Evolutionary conservation across 768 basidiomycete genomes (phyloP), one percentile per base, ranked within the genome.

Genomic region (Clavulina sp.): DNA sequence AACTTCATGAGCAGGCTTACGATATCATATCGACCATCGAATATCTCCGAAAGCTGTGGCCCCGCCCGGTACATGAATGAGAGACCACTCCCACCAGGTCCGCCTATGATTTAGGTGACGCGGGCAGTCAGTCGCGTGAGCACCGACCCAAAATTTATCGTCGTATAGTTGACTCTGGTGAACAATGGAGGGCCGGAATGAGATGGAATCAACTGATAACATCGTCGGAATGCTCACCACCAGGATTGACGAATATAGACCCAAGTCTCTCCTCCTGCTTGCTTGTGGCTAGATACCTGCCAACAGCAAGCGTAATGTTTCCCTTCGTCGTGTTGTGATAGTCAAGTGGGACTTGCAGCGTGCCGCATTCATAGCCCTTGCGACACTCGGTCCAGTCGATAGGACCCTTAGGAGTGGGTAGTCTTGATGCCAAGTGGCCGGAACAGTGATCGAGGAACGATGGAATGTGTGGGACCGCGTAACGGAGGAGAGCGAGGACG

Each of bases 241-340:
- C 66, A 4, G 65, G 64, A 36, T 67, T 66, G 26, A 63, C 32
- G 44, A 66, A 57, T 3, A 67, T 47, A n/a, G 55, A 60, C 5
- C 66, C 66, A 41, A 64, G 58, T n/a, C 57, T 55, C 6, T 54
- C 54, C 1, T 43, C 32, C 31, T 13, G 9, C 26, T 51, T 56
- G 50, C 58, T 56, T 3, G 59, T 61, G 1, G 66, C 64, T 18
- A 57, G 60, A 48, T 59, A 64, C 24, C 62, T 59, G 2, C 60
- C 61, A 2, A 67, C 52, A 9, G 64, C 60, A 13, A 67, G 57
- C 30, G 13, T 16, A 24, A 57, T 60, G 1, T 51, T 60, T 4
- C 65, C 66, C 6, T 58, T 59, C 19, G 52, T 52, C 3, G 50
- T 9, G 48, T 66, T 59, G 49, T 59, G 59, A 53, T 67, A 65